These are phyloP conservation scores for Ogataea degrootiae DNA, from an alignment of 805 yeast genomes.

Conservation along the genomic window DNA sequence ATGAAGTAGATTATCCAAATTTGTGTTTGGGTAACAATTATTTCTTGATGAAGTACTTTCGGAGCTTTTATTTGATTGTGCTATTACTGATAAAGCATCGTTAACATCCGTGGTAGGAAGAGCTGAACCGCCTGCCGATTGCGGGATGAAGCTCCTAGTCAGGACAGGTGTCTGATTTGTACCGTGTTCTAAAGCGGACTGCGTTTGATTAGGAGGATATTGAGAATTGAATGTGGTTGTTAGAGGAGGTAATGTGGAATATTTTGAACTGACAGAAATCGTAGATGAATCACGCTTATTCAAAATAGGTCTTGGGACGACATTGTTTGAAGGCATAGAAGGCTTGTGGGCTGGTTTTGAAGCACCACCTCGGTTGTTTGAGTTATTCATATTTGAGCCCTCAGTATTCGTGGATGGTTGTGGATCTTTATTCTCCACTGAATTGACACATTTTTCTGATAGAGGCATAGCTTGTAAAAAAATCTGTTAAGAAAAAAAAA, in stretches of 20 bases:
- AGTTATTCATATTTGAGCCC: neutral
- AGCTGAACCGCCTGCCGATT: no score
- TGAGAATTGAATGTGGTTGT: slow-evolving; percentile 5
- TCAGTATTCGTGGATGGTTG: neutral
- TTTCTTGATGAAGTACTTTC: no score
- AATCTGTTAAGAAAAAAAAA: neutral
- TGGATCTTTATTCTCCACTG: slow-evolving; percentile 7
- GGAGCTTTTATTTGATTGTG: no score
- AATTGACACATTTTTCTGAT: slow-evolving; percentile 15
- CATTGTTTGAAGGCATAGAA: neutral
- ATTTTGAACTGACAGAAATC: slow-evolving; percentile 8
- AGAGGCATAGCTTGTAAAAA: slow-evolving; percentile 11
- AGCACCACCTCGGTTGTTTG: neutral
- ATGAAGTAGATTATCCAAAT: no score
- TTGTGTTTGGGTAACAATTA: no score
- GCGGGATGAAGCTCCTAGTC: no score
- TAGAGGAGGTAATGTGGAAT: slow-evolving; percentile 20
- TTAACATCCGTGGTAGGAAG: no score
- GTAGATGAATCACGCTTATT: slow-evolving; percentile 14
- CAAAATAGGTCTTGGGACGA: slow-evolving; percentile 18
- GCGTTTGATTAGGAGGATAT: neutral
- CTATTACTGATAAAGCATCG: no score
- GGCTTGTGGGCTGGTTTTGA: neutral
- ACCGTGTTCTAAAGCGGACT: neutral
- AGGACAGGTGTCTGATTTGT: no score